Evolutionary conservation across 139 green algal species (phyloP).

Genomic region (Pleodorina starrii): DNA sequence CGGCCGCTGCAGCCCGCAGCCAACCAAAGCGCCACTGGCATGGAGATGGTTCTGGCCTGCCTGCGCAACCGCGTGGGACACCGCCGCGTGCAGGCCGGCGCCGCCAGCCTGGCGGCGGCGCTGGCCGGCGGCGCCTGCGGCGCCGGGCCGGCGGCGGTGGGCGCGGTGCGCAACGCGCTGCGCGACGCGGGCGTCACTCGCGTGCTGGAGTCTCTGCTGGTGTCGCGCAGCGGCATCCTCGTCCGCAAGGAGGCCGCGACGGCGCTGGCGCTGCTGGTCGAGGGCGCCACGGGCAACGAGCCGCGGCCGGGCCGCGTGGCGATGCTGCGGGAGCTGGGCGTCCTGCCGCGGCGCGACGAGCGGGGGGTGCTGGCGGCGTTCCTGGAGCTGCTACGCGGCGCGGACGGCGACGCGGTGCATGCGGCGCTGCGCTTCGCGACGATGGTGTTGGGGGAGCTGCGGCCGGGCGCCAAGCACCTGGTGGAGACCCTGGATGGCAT

Average conservation of each 20-base stretch:
- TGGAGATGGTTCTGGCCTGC: slow-evolving; percentile 5
- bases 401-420: slow-evolving; percentile 31
- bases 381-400: slow-evolving; percentile 10
- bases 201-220: background rate
- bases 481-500: slow-evolving; percentile 46
- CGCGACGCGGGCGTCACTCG: background rate
- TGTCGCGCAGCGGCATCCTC: background rate
- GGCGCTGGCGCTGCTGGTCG: slow-evolving; percentile 11
- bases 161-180: background rate
- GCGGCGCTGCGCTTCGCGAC: slow-evolving; percentile 10
- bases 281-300: background rate
- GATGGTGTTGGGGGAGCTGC: slow-evolving; percentile 11
- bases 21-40: background rate
- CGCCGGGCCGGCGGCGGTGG: background rate
- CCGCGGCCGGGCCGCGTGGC: background rate
- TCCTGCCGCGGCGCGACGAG: background rate
- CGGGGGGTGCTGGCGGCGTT: background rate
- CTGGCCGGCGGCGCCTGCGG: slow-evolving; percentile 21
- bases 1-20: background rate
- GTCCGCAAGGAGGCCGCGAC: slow-evolving; percentile 40
- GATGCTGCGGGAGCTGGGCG: slow-evolving; percentile 2
- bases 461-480: background rate
- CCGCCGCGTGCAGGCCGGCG: background rate
- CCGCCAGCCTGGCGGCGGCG: background rate
- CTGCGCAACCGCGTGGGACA: slow-evolving; percentile 15